Evolutionary conservation across 78 protist genomes (phyloP).

Genomic region (Guillardia theta): DNA sequence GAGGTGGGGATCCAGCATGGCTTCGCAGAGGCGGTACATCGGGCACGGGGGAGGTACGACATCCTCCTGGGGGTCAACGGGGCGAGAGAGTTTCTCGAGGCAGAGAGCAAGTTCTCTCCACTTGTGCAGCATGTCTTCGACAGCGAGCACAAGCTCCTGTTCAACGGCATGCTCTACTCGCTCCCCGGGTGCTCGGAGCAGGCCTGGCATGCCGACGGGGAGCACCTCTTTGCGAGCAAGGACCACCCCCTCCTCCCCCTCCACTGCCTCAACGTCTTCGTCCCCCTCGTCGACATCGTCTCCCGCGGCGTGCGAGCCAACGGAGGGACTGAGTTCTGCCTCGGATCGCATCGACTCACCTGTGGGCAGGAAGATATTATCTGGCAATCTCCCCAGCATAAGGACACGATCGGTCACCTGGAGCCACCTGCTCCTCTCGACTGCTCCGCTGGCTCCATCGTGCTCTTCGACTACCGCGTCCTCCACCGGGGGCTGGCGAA

Average conservation of each 20-base stretch:
- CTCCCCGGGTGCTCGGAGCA: background rate
- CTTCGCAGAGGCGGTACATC: background rate
- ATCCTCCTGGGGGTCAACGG: background rate
- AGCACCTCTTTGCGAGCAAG: background rate
- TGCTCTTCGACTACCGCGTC: background rate
- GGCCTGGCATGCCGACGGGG: conserved; percentile 7
- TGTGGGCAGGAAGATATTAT: background rate
- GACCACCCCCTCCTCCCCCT: background rate
- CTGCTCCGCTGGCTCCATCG: background rate
- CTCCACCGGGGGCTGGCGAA: background rate
- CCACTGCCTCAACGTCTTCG: background rate
- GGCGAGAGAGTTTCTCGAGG: background rate
- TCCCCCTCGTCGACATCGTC: background rate
- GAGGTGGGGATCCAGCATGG: background rate
- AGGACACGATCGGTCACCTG: background rate
- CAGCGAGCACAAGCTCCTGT: background rate
- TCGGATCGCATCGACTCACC: background rate
- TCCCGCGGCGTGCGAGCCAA: too few species aligned
- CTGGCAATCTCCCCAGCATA: background rate
- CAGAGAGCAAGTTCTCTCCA: background rate
- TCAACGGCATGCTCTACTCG: background rate
- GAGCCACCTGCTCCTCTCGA: background rate
- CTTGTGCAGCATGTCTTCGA: background rate
- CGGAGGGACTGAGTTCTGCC: background rate
- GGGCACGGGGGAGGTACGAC: background rate